Conservation (phyloP, 345 rosid genomes). For the Lenwebbia sp. region DNA sequence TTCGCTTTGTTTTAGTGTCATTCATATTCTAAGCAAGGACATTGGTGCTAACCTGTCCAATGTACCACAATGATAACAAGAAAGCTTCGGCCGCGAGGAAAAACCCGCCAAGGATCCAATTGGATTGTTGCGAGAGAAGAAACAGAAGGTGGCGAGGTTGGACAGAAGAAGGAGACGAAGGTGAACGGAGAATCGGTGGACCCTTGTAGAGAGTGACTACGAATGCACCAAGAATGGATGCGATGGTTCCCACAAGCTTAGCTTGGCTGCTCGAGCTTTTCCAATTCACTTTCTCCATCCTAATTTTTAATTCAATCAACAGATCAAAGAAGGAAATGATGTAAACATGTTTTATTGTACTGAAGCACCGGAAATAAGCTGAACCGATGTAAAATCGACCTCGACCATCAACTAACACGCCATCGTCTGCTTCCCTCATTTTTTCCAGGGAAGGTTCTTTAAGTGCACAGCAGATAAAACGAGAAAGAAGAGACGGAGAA, state of each 20-base stretch:
- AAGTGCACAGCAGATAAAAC: neutral
- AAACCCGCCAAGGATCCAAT: slow-evolving; percentile 11
- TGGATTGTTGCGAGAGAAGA: neutral
- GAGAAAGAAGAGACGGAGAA: neutral
- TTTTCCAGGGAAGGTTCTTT: neutral
- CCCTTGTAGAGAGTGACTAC: slow-evolving; percentile 12
- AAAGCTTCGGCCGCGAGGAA: slow-evolving; percentile 2
- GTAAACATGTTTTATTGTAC: too few species aligned
- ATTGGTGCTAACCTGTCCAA: slow-evolving; percentile 3
- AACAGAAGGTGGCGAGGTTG: neutral
- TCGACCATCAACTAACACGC: neutral
- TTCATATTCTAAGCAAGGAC: neutral
- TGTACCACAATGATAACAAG: slow-evolving; percentile 1
- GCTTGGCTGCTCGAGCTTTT: slow-evolving; percentile 10
- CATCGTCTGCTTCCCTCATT: neutral
- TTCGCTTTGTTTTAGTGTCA: neutral
- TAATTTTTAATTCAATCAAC: neutral
- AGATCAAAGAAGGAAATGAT: too few species aligned
- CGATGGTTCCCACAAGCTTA: slow-evolving; percentile 7
- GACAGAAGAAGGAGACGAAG: neutral
- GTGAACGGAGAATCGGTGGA: neutral
- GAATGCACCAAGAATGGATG: slow-evolving; percentile 11
- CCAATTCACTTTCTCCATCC: slow-evolving; percentile 12
- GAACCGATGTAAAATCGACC: too few species aligned
- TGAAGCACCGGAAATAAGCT: too few species aligned